A percentile compares a stretch with the other conserved stretches of the same genome.
Conservation (phyloP, 345 rosid genomes). For the Citrus cavaleriei region DNA sequence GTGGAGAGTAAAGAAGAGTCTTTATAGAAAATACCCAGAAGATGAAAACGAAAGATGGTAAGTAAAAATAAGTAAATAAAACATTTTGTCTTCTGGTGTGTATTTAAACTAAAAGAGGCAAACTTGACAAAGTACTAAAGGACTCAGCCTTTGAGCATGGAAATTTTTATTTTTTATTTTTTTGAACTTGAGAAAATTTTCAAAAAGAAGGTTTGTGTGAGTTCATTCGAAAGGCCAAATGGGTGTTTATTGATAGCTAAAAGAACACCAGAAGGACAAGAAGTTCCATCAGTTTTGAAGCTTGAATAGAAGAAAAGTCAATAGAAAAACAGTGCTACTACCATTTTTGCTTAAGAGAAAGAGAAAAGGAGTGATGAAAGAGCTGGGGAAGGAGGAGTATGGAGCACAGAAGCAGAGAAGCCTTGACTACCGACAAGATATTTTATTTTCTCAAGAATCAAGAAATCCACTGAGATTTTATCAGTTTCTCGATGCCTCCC, state of each 20-base stretch:
- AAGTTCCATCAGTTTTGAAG: not conserved
- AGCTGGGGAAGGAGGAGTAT: not conserved
- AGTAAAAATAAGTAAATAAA: not conserved
- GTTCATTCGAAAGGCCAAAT: not conserved
- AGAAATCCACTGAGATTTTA: conserved; percentile 18
- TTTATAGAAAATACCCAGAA: not conserved
- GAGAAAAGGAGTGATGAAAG: not conserved
- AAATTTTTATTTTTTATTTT: not conserved
- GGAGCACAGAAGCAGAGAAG: not conserved
- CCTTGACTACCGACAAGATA: conserved; percentile 14
- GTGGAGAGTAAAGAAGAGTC: not conserved
- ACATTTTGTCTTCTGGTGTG: not conserved
- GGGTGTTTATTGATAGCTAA: not conserved
- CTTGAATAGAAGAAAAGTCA: not conserved
- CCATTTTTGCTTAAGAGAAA: not conserved
- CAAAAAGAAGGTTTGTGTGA: not conserved
- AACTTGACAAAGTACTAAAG: not conserved
- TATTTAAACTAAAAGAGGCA: not conserved
- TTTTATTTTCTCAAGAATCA: conserved; percentile 13
- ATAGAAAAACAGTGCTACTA: not conserved
- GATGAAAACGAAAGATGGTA: not conserved
- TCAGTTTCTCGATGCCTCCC: not conserved
- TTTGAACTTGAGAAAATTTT: not conserved
- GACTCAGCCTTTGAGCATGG: not conserved
- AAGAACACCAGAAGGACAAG: not conserved